Percentiles rank a stretch among this genome's conserved stretches.
phyloP scores from a whole-genome alignment of 371 early-diverging fungal species.

The Mortierella sp. region DNA sequence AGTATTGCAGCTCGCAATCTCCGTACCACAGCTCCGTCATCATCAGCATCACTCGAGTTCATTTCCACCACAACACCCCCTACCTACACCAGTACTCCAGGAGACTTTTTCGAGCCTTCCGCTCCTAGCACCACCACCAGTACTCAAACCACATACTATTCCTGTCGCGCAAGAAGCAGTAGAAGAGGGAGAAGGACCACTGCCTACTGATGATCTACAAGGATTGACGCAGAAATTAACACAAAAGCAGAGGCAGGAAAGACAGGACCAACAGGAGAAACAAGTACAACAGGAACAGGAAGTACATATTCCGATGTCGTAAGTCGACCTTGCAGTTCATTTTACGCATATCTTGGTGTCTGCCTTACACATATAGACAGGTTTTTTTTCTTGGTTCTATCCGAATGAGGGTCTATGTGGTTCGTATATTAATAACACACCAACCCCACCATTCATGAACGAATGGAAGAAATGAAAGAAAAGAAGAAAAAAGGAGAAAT shows the following conservation, averaged over 20 bases:
- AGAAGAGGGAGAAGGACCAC: not conserved
- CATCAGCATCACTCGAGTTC: not conserved
- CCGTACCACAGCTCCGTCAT: not conserved
- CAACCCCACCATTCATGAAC: not conserved
- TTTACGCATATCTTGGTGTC: not conserved
- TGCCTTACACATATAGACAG: not conserved
- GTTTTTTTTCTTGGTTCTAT: not conserved
- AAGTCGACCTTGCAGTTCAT: conserved; percentile 11
- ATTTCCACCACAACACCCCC: not conserved
- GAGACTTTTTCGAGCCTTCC: not conserved
- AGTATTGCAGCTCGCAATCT: not conserved
- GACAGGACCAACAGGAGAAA: not conserved
- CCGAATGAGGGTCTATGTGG: not conserved
- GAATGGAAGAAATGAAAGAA: not conserved
- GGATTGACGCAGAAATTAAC: not conserved
- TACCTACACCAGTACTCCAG: not conserved
- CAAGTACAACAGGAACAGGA: not conserved
- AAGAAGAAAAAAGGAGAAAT: not conserved
- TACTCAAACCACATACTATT: not conserved
- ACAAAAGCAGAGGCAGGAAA: not conserved
- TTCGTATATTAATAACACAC: conserved; percentile 1
- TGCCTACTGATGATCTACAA: not conserved
- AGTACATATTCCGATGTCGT: conserved; percentile 8
- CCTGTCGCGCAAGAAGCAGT: not conserved
- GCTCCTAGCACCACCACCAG: not conserved